Percentiles rank a stretch among this genome's conserved stretches.
These are phyloP conservation scores for Ophiostoma fasciatum DNA, from an alignment of 2,329 filamentous ascomycete species.

Conservation along the genomic window DNA sequence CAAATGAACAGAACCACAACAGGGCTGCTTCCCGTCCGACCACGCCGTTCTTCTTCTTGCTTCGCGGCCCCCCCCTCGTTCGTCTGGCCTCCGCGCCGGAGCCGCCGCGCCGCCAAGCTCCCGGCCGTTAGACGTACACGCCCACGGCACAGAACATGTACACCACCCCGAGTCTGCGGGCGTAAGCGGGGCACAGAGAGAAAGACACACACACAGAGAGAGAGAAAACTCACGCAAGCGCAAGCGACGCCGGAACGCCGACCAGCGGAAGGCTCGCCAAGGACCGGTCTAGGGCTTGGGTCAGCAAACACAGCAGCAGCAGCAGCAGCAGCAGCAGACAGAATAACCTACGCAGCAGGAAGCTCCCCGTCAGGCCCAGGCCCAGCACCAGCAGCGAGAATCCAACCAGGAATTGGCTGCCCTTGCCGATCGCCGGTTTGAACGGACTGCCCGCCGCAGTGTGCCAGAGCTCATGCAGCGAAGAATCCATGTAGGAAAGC, in stretches of 20 bases:
- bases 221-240: slow-evolving; percentile 59
- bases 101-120: no score
- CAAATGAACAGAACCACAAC: no score
- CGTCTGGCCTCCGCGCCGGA: no score
- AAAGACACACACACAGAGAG: background rate
- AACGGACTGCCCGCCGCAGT: slow-evolving; percentile 80
- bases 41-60: no score
- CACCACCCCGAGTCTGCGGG: slow-evolving; percentile 71
- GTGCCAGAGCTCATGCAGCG: slow-evolving; percentile 84
- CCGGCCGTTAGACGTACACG: slow-evolving; percentile 69
- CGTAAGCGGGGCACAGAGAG: background rate
- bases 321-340: background rate
- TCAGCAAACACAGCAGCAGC: no score
- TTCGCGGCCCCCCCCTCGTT: no score
- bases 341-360: slow-evolving; percentile 60
- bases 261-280: slow-evolving; percentile 61
- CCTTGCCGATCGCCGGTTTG: slow-evolving; percentile 64
- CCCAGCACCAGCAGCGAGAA: slow-evolving; percentile 61
- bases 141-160: slow-evolving; percentile 99
- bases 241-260: slow-evolving; percentile 74
- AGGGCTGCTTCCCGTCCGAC: no score
- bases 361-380: slow-evolving; percentile 59
- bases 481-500: slow-evolving; percentile 68
- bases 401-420: slow-evolving; percentile 68
- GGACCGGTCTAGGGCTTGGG: slow-evolving; percentile 53